Conservation (phyloP, 202 grass and related monocot genomes). For the Dendrocalamus latiflorus region DNA sequence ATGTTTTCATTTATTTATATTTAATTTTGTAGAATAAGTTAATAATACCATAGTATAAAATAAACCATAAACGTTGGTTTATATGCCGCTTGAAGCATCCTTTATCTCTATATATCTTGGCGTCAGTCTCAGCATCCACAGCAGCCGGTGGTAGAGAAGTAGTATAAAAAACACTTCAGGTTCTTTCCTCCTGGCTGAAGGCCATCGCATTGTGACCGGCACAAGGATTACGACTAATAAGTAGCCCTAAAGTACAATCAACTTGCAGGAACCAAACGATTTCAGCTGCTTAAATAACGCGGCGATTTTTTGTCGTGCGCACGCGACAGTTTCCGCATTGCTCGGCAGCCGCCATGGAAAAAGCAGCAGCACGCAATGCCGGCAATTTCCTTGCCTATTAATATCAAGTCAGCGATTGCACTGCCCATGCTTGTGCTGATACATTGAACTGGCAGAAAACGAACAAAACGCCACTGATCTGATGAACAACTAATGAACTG, state of each 20-base stretch:
- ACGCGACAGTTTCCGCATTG: constrained; percentile 24
- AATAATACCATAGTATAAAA: no score
- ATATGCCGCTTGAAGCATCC: no score
- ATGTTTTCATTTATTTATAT: no score
- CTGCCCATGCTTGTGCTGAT: not conserved
- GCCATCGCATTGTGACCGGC: not conserved
- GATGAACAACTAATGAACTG: not conserved
- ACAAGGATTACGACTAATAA: not conserved
- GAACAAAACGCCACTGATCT: not conserved
- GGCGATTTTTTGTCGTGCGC: not conserved
- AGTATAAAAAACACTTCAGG: not conserved
- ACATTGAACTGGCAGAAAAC: not conserved
- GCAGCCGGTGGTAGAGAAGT: not conserved
- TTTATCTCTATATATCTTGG: not conserved
- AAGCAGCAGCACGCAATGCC: constrained; percentile 14
- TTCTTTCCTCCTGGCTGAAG: not conserved
- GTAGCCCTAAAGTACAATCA: not conserved
- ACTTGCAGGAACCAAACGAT: not conserved
- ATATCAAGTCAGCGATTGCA: not conserved
- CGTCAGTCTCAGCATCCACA: not conserved
- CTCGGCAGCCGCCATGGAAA: constrained; percentile 24
- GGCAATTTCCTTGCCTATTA: not conserved
- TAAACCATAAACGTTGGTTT: no score
- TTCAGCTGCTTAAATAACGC: not conserved
- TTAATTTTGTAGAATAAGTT: no score